phyloP scores from a whole-genome alignment of 192 early-diverging fungal genomes.

The Phlyctochytrium bullatum region DNA sequence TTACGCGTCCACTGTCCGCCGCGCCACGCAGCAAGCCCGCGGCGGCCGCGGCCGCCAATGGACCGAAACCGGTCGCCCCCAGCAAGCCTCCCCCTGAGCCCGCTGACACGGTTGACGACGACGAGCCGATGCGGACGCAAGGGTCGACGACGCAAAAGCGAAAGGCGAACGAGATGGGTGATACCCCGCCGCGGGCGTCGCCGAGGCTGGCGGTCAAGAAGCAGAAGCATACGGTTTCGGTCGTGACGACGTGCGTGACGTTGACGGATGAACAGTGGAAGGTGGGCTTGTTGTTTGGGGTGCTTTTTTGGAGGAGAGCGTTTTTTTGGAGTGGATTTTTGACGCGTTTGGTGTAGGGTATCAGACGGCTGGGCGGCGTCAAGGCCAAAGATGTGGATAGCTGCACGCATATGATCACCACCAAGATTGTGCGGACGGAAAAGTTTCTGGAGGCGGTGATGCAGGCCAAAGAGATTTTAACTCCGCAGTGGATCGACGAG shows the following conservation, averaged over 20 bases:
- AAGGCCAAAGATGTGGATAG: slow-evolving; percentile 41
- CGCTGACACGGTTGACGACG: background rate
- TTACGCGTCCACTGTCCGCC: background rate
- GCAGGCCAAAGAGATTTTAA: slow-evolving; percentile 22
- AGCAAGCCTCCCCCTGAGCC: background rate
- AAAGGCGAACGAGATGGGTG: background rate
- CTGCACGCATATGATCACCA: slow-evolving; percentile 60
- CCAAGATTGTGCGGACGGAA: slow-evolving; percentile 52
- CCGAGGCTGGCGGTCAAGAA: slow-evolving; percentile 23
- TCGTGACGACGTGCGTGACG: slow-evolving; percentile 33
- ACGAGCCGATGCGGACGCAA: background rate
- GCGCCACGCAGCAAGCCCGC: background rate
- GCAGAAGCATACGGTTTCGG: slow-evolving; percentile 39
- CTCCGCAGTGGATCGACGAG: slow-evolving; percentile 21
- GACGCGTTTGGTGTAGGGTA: too few relatives aligned
- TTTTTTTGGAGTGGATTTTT: too few relatives aligned
- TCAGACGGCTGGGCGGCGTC: slow-evolving; percentile 49
- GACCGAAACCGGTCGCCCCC: background rate
- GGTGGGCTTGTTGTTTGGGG: too few relatives aligned
- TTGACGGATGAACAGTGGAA: slow-evolving; percentile 41
- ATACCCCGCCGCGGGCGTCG: background rate
- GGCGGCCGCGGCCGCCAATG: background rate
- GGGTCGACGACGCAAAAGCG: background rate
- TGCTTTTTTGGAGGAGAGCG: too few relatives aligned
- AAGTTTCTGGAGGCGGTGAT: slow-evolving; percentile 45